These are phyloP conservation scores for Suillus tomentosus DNA, from an alignment of 768 basidiomycete species.

Conservation along the genomic window DNA sequence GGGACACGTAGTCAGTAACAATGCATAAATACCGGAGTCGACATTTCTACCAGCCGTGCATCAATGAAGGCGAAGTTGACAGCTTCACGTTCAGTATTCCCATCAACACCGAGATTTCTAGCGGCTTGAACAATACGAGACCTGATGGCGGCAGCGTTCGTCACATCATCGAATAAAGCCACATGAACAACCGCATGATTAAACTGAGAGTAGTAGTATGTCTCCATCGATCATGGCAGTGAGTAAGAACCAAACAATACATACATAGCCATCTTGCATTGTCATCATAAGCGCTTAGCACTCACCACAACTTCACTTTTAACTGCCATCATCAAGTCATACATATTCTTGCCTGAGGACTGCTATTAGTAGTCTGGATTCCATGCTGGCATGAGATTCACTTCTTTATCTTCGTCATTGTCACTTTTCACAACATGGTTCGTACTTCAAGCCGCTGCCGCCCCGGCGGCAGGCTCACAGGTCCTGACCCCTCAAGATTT, in stretches of 20 bases:
- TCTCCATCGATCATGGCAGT: constrained; percentile 44
- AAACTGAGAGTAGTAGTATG: constrained; percentile 57
- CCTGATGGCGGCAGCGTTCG: constrained; percentile 62
- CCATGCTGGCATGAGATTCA: constrained; percentile 17
- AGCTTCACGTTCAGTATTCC: constrained; percentile 69
- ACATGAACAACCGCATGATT: constrained; percentile 49
- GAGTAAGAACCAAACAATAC: neutral
- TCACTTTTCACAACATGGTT: constrained; percentile 35
- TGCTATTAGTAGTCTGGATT: constrained; percentile 1
- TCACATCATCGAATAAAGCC: constrained; percentile 67
- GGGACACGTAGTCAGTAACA: constrained; percentile 14
- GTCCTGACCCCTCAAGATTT: constrained; percentile 65
- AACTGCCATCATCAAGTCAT: neutral
- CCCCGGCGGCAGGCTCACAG: constrained; percentile 34
- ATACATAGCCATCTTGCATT: neutral
- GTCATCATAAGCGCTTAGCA: neutral
- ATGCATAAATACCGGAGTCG: constrained; percentile 14
- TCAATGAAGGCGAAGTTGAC: constrained; percentile 93
- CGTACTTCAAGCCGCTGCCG: constrained; percentile 33
- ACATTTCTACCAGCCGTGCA: constrained; percentile 68
- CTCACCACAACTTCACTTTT: neutral
- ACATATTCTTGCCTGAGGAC: neutral
- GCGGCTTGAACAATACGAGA: constrained; percentile 73
- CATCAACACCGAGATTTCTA: constrained; percentile 54
- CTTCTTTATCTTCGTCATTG: constrained; percentile 18